Evolutionary conservation across 2,329 filamentous ascomycete genomes (phyloP).

Genomic region (Fusarium albidum): DNA sequence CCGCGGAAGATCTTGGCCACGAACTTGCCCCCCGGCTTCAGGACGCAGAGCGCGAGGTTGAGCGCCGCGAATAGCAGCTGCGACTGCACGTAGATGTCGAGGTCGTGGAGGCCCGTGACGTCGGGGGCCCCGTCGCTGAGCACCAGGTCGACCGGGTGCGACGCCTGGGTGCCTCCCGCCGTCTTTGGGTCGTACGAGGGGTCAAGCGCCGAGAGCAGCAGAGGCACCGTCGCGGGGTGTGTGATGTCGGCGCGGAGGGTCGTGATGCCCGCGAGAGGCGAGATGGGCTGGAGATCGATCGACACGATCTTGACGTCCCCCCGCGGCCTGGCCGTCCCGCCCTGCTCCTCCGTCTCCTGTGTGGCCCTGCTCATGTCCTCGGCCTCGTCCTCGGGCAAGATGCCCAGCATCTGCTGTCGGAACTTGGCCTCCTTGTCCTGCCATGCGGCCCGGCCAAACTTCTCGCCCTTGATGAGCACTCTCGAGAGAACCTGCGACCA

Average conservation of each 20-base stretch:
- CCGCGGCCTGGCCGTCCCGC: constrained; percentile 53
- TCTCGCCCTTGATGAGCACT: constrained; percentile 92
- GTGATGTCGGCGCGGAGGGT: constrained; percentile 96
- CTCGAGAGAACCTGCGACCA: constrained; percentile 98
- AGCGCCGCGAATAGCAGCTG: constrained; percentile 94
- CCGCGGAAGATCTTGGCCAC: constrained; percentile 98
- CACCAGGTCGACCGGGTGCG: constrained; percentile 88
- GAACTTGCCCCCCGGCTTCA: constrained; percentile 93
- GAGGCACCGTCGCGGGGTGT: constrained; percentile 91
- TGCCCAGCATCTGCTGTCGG: constrained; percentile 65
- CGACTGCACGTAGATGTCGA: constrained; percentile 98
- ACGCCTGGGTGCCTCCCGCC: constrained; percentile 59
- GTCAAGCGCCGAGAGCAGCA: constrained; percentile 86
- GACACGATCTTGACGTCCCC: constrained; percentile 91
- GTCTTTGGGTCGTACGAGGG: constrained; percentile 64
- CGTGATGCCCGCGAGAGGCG: constrained; percentile 88
- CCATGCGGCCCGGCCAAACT: constrained; percentile 86
- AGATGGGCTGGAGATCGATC: constrained; percentile 96
- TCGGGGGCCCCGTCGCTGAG: constrained; percentile 96
- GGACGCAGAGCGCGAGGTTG: constrained; percentile 90
- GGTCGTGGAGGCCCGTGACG: constrained; percentile 94
- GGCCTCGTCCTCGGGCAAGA: constrained; percentile 49
- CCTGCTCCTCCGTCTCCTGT: constrained; percentile 25
- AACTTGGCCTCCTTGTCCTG: constrained; percentile 80
- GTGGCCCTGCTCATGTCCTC: constrained; percentile 30